Evolutionary conservation across 1,139 yeast genomes (phyloP).

Genomic region (Lizanozyma gosingica): DNA sequence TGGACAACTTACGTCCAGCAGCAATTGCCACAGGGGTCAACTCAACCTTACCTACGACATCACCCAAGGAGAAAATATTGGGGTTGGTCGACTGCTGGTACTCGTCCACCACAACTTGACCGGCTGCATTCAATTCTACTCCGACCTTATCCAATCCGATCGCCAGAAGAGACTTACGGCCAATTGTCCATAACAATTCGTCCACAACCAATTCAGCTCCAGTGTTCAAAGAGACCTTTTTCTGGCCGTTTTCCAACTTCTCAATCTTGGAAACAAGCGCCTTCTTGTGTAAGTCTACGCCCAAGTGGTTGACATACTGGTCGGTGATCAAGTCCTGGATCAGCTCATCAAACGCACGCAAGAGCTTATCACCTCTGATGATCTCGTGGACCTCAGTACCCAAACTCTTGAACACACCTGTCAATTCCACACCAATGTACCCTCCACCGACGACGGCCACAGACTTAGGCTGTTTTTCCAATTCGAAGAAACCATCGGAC

Average conservation of each 20-base stretch:
- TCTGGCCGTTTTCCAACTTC: conserved; percentile 48
- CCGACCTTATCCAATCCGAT: conserved; percentile 74
- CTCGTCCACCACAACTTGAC: conserved; percentile 70
- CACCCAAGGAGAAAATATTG: conserved; percentile 82
- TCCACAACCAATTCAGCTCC: conserved; percentile 64
- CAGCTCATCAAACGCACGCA: conserved; percentile 77
- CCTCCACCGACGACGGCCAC: conserved; percentile 98
- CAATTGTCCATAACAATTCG: conserved; percentile 84
- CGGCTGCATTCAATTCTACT: conserved; percentile 47
- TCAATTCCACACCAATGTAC: conserved; percentile 89
- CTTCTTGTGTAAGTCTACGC: conserved; percentile 69
- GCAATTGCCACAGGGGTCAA: conserved; percentile 98
- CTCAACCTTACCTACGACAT: conserved; percentile 84
- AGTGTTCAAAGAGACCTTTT: conserved; percentile 49
- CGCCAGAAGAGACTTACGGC: conserved; percentile 70
- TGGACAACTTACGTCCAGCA: conserved; percentile 89
- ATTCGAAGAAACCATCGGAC: conserved; percentile 85
- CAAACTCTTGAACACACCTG: conserved; percentile 86
- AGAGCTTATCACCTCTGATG: conserved; percentile 83
- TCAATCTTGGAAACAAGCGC: conserved; percentile 54
- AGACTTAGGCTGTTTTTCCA: conserved; percentile 74
- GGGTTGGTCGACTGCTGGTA: conserved; percentile 73
- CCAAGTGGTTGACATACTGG: conserved; percentile 64
- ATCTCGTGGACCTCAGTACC: conserved; percentile 84
- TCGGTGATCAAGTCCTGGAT: conserved; percentile 76